Evolutionary conservation across 75 land plant genomes (phyloP).

Genomic region (Picea sitchensis): DNA sequence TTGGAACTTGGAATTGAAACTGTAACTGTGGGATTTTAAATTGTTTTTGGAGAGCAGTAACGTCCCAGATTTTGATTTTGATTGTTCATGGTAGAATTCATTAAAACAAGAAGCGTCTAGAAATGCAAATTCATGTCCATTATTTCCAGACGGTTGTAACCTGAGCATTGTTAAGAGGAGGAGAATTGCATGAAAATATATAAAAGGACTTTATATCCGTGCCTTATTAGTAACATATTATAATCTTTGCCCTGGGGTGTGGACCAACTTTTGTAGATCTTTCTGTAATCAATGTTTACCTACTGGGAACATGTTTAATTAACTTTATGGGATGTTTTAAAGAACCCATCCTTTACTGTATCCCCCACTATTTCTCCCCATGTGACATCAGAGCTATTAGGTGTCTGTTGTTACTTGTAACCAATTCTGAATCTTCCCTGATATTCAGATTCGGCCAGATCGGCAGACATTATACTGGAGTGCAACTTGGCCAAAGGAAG

Average conservation of each 20-base stretch:
- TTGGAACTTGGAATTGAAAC: background rate
- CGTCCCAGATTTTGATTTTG: background rate
- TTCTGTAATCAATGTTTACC: background rate
- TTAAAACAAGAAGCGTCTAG: too few relatives aligned
- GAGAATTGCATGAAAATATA: background rate
- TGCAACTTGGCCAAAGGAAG: conserved; percentile 99
- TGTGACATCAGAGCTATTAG: background rate
- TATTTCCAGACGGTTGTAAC: too few relatives aligned
- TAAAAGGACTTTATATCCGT: background rate
- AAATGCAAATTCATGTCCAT: too few relatives aligned
- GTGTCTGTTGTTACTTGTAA: background rate
- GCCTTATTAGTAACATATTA: background rate
- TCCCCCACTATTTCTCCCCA: background rate
- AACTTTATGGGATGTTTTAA: too few relatives aligned
- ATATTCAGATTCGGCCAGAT: conserved; percentile 92
- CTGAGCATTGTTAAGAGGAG: too few relatives aligned
- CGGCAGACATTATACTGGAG: conserved; percentile 99
- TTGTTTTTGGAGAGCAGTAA: background rate
- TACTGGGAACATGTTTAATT: too few relatives aligned
- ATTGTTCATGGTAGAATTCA: too few relatives aligned
- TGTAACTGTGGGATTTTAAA: background rate
- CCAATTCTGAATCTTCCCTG: background rate
- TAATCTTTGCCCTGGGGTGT: too few relatives aligned
- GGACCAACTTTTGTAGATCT: background rate
- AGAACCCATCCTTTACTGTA: too few relatives aligned